Conservation (phyloP, 192 early-diverging fungal genomes). For the Geranomyces michiganensis region DNA sequence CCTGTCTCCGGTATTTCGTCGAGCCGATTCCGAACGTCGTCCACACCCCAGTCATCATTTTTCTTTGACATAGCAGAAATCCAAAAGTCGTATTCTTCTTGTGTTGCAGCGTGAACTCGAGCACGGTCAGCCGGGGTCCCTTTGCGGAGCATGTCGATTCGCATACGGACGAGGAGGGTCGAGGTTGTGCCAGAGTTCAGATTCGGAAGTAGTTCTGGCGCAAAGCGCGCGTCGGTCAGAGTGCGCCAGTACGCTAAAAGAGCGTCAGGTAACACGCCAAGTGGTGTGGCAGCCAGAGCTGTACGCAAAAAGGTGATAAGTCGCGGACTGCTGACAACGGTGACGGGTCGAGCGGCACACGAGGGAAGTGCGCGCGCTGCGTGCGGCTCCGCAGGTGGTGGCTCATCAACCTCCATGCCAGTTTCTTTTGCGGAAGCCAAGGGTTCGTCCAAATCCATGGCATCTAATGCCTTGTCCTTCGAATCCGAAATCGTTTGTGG, state of each 20-base stretch:
- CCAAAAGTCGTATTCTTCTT: constrained; percentile 53
- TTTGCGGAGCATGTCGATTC: constrained; percentile 52
- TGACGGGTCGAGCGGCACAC: background rate
- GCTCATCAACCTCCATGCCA: background rate
- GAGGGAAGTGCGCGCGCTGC: background rate
- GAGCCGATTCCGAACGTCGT: constrained; percentile 21
- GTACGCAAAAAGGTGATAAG: background rate
- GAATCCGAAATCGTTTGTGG: background rate
- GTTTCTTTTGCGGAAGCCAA: background rate
- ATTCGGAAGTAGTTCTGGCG: background rate
- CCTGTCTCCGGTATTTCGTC: constrained; percentile 42
- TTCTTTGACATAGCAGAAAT: constrained; percentile 27
- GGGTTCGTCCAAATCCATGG: background rate
- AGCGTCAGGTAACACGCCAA: background rate
- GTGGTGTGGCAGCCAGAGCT: background rate
- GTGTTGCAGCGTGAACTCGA: constrained; percentile 57
- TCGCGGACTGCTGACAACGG: constrained; percentile 26
- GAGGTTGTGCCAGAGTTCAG: constrained; percentile 35
- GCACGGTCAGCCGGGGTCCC: constrained; percentile 56
- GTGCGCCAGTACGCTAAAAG: background rate
- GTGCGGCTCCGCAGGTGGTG: background rate
- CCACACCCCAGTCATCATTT: constrained; percentile 32
- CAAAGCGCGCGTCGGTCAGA: background rate
- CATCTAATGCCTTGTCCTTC: background rate
- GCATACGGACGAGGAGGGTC: constrained; percentile 48